Evolutionary conservation across 2,329 filamentous ascomycete species (phyloP).

Genomic region (Didymella arachidicola): DNA sequence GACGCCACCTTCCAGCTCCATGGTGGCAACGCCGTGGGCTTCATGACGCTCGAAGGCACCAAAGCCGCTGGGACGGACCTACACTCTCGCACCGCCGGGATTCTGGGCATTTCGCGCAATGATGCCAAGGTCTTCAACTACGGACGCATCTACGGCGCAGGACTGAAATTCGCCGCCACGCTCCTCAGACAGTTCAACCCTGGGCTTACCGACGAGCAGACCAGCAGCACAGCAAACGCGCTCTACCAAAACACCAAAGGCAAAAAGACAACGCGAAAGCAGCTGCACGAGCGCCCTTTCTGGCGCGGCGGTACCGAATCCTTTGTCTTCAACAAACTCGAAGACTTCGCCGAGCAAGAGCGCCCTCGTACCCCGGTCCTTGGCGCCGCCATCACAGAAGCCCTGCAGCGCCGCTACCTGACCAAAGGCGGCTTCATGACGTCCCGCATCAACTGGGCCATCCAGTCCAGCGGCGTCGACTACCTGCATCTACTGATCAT

Average conservation of each 20-base stretch:
- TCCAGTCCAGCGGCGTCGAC: slow-evolving; percentile 96
- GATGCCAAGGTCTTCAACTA: slow-evolving; percentile 99
- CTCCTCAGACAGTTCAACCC: slow-evolving; percentile 95
- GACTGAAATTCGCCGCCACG: slow-evolving; percentile 89
- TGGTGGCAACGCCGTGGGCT: slow-evolving; percentile 95
- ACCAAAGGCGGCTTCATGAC: slow-evolving; percentile 93
- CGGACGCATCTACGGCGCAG: slow-evolving; percentile 97
- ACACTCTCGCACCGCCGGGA: slow-evolving; percentile 90
- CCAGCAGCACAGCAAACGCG: slow-evolving; percentile 75
- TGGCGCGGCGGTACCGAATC: slow-evolving; percentile 97
- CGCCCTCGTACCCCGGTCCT: slow-evolving; percentile 88
- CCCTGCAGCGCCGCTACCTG: slow-evolving; percentile 86
- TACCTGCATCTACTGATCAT: slow-evolving; percentile 95
- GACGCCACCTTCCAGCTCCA: slow-evolving; percentile 95
- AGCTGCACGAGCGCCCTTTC: slow-evolving; percentile 77
- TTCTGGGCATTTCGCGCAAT: slow-evolving; percentile 92
- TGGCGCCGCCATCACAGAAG: slow-evolving; percentile 94
- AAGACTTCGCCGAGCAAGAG: slow-evolving; percentile 97
- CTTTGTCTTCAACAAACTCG: slow-evolving; percentile 97
- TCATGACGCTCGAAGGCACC: slow-evolving; percentile 98
- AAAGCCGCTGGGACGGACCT: slow-evolving; percentile 94
- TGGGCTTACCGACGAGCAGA: slow-evolving; percentile 78
- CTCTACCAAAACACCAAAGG: slow-evolving; percentile 93
- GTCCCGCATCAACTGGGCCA: slow-evolving; percentile 98
- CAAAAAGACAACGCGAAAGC: slow-evolving; percentile 77